phyloP scores from a whole-genome alignment of 2,329 filamentous ascomycete species.

The Macrophomina tecta region DNA sequence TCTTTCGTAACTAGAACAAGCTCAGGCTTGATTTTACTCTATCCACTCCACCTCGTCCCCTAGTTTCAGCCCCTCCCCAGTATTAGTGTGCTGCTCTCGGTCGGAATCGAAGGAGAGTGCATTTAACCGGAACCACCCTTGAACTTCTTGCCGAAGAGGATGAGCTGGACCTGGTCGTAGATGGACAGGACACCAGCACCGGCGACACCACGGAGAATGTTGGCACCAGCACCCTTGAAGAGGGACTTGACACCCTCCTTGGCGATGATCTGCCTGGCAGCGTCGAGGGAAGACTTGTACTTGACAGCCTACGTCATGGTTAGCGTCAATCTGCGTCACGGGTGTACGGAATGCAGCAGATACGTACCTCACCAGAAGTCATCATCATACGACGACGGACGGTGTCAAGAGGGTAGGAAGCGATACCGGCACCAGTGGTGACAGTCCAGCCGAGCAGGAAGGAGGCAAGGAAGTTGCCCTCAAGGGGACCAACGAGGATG shows the following conservation, averaged over 20 bases:
- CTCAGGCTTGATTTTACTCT: slow-evolving; percentile 47
- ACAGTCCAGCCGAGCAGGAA: slow-evolving; percentile 98
- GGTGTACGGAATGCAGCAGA: neutral
- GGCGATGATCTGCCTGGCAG: slow-evolving; percentile 90
- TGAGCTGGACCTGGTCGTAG: slow-evolving; percentile 99
- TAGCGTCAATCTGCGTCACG: slow-evolving; percentile 29
- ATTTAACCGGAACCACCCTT: slow-evolving; percentile 64
- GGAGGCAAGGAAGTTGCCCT: slow-evolving; percentile 99
- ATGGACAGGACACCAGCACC: slow-evolving; percentile 99
- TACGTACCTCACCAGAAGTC: slow-evolving; percentile 77
- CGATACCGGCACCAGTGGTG: slow-evolving; percentile 99
- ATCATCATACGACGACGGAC: slow-evolving; percentile 99
- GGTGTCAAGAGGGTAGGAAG: slow-evolving; percentile 99
- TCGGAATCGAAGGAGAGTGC: slow-evolving; percentile 30
- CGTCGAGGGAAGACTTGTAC: slow-evolving; percentile 97
- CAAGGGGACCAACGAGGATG: slow-evolving; percentile 85
- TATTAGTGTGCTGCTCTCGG: slow-evolving; percentile 14
- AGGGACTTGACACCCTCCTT: slow-evolving; percentile 98
- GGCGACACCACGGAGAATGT: slow-evolving; percentile 99
- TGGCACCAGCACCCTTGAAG: slow-evolving; percentile 99
- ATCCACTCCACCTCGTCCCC: slow-evolving; percentile 34
- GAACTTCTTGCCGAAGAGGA: slow-evolving; percentile 99
- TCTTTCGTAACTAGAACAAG: slow-evolving; percentile 52
- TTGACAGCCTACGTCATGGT: slow-evolving; percentile 82
- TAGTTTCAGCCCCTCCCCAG: slow-evolving; percentile 32